Percentiles rank a stretch among this genome's conserved stretches.
Evolutionary conservation across 2,329 filamentous ascomycete genomes (phyloP).

Genomic region (Raffaelea albimanens): DNA sequence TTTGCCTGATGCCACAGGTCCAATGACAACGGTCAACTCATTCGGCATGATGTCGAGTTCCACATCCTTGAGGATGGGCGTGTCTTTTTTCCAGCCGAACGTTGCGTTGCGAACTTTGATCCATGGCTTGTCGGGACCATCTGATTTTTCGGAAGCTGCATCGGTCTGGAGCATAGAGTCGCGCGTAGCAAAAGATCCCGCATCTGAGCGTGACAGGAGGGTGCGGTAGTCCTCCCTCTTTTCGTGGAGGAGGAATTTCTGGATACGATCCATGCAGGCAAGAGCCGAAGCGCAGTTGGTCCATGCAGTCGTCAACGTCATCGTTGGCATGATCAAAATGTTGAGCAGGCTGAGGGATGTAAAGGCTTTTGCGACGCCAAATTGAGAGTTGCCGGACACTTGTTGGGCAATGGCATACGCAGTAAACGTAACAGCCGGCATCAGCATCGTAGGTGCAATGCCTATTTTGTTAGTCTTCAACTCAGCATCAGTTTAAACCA

Average conservation of each 20-base stretch:
- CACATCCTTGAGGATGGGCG: conserved; percentile 5
- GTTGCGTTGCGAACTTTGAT: conserved; percentile 3
- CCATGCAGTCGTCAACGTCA: conserved; percentile 7
- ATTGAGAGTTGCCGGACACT: conserved; percentile 6
- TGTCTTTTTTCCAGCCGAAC: conserved; percentile 8
- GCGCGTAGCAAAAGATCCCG: neutral
- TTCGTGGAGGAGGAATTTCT: conserved; percentile 9
- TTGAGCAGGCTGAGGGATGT: conserved; percentile 9
- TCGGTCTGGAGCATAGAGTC: neutral
- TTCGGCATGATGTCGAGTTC: conserved; percentile 8
- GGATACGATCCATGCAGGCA: conserved; percentile 11
- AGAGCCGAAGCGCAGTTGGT: conserved; percentile 11
- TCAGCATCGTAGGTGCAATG: conserved; percentile 5
- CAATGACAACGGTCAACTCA: conserved; percentile 26
- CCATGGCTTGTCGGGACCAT: conserved; percentile 1
- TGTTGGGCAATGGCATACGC: conserved; percentile 10
- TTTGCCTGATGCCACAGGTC: conserved; percentile 35
- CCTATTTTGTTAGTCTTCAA: neutral
- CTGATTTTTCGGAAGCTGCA: conserved; percentile 1
- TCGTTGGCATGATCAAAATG: conserved; percentile 8
- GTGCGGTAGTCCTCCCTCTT: conserved; percentile 11
- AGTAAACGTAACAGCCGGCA: conserved; percentile 10
- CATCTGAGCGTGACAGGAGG: neutral
- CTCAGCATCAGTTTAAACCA: neutral
- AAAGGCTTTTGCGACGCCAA: conserved; percentile 10